Percentiles rank a stretch among this genome's conserved stretches.
phyloP scores from a whole-genome alignment of 2,329 filamentous ascomycete species.

The Sporothrix curviconia region DNA sequence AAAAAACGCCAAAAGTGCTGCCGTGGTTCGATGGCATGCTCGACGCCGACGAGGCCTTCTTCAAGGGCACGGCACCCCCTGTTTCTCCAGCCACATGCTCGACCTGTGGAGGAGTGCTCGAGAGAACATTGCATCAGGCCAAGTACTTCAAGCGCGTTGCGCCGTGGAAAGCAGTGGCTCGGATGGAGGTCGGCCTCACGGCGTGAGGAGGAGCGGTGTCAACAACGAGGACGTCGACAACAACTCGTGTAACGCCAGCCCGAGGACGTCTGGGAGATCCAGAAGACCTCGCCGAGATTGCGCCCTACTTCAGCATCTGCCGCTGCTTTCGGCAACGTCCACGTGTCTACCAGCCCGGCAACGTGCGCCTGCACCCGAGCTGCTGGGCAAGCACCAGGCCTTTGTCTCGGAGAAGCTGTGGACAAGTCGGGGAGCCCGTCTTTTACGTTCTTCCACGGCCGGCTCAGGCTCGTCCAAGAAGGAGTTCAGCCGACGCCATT shows the following conservation, averaged over 20 bases:
- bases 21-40: conserved; percentile 97
- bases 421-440: conserved; percentile 74
- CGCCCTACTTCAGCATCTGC: conserved; percentile 96
- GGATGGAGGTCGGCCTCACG: conserved; percentile 94
- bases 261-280: conserved; percentile 89
- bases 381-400: conserved; percentile 93
- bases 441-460: conserved; percentile 99
- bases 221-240: conserved; percentile 99
- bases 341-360: conserved; percentile 76
- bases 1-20: conserved; percentile 95
- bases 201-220: conserved; percentile 49
- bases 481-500: conserved; percentile 86
- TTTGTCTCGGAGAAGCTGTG: conserved; percentile 76
- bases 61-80: conserved; percentile 87
- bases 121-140: conserved; percentile 83
- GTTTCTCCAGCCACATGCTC: conserved; percentile 95
- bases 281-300: conserved; percentile 79
- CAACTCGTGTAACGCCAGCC: conserved; percentile 95
- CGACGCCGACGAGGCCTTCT: conserved; percentile 88
- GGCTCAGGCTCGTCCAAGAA: conserved; percentile 86
- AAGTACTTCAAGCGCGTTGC: conserved; percentile 90
- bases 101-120: conserved; percentile 85
- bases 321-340: conserved; percentile 96
- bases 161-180: conserved; percentile 97
- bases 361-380: conserved; percentile 92